Conservation (phyloP, 2,329 filamentous ascomycete genomes). For the Diplodia scrobiculata region DNA sequence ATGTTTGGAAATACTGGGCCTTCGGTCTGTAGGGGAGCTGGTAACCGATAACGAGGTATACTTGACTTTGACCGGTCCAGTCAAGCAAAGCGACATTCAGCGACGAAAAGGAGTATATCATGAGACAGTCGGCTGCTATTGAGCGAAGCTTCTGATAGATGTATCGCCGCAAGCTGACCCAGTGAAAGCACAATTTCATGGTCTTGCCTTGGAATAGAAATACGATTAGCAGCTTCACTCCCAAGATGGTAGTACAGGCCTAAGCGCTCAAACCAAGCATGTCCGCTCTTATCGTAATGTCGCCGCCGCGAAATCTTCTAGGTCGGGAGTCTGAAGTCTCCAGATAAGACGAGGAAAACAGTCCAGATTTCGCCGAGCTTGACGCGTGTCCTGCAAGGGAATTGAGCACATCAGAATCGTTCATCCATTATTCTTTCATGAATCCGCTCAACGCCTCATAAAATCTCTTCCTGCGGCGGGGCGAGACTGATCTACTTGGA, state of each 20-base stretch:
- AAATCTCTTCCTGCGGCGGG: not conserved
- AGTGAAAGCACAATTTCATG: not conserved
- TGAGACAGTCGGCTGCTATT: not conserved
- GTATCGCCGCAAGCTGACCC: not conserved
- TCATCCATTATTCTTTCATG: constrained; percentile 27
- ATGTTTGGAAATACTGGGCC: not conserved
- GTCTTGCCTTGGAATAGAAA: not conserved
- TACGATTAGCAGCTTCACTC: not conserved
- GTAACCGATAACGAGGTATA: not conserved
- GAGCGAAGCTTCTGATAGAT: not conserved
- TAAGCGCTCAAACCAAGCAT: not conserved
- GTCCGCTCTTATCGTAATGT: not conserved
- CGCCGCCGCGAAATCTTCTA: not conserved
- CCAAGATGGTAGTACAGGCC: not conserved
- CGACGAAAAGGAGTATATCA: not conserved
- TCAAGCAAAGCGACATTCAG: not conserved
- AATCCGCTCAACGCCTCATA: constrained; percentile 8
- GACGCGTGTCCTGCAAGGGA: not conserved
- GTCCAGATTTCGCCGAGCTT: not conserved
- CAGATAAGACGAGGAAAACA: not conserved
- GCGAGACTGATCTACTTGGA: constrained; percentile 15
- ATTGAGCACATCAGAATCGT: constrained; percentile 2
- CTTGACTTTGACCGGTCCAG: not conserved
- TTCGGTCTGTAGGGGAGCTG: not conserved
- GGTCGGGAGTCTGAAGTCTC: not conserved